Conservation (phyloP, 2,329 filamentous ascomycete species). For the Zymoseptoria passerinii region DNA sequence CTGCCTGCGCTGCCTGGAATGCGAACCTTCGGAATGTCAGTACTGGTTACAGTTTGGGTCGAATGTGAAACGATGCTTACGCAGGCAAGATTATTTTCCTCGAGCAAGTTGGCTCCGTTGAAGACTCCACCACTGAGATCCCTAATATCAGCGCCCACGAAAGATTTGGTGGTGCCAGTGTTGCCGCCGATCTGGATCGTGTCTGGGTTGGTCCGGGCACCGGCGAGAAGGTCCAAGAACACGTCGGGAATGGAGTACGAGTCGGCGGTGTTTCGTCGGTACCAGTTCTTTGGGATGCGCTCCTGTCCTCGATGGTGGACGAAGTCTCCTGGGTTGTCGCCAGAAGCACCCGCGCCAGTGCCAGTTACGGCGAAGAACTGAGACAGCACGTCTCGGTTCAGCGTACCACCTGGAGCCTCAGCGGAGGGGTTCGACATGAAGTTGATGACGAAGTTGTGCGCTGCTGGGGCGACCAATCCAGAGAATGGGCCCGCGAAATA, state of each 20-base stretch:
- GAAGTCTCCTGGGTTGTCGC: constrained; percentile 17
- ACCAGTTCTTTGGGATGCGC: constrained; percentile 25
- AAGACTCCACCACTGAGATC: constrained; percentile 35
- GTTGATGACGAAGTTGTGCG: constrained; percentile 22
- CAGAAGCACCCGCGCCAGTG: constrained; percentile 12
- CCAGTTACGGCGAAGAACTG: constrained; percentile 20
- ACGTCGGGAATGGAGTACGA: constrained; percentile 11
- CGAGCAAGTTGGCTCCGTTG: constrained; percentile 22
- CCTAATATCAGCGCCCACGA: constrained; percentile 28
- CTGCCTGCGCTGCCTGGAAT: constrained; percentile 8
- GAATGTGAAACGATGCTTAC: too few species aligned
- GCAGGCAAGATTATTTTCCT: constrained; percentile 14
- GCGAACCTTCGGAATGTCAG: constrained; percentile 1
- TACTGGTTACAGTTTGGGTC: too few species aligned
- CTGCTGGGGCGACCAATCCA: constrained; percentile 16
- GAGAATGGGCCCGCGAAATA: constrained; percentile 22
- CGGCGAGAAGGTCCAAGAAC: constrained; percentile 7
- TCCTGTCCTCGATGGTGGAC: constrained; percentile 19
- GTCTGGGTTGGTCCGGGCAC: constrained; percentile 16
- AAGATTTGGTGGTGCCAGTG: constrained; percentile 29
- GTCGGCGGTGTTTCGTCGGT: constrained; percentile 9
- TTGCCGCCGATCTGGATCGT: constrained; percentile 31
- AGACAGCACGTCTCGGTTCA: constrained; percentile 17
- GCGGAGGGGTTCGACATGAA: constrained; percentile 25
- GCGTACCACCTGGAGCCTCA: constrained; percentile 15